These are phyloP conservation scores for Chlamydomonas reinhardtii DNA, from an alignment of 163 green algal genomes.

Conservation along the genomic window DNA sequence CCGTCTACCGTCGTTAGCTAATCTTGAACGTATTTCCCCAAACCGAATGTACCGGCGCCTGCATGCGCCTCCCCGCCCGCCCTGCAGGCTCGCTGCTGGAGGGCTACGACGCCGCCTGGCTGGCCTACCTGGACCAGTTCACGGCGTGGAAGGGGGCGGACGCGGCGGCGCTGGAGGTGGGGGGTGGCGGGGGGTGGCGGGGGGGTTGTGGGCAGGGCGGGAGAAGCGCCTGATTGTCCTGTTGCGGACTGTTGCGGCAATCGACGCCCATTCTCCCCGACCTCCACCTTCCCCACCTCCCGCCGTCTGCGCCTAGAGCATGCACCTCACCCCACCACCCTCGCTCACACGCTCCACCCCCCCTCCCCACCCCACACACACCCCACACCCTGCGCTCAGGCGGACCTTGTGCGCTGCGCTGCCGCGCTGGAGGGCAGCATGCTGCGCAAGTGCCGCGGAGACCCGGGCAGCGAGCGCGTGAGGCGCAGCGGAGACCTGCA, in stretches of 20 bases:
- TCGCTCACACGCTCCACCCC: no score
- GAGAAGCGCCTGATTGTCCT: no score
- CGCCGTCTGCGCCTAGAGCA: not conserved
- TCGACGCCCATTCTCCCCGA: no score
- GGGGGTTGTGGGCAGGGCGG: not conserved
- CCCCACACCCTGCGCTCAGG: no score
- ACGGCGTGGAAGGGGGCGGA: conserved; percentile 91
- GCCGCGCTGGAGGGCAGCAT: conserved; percentile 82
- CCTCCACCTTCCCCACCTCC: not conserved
- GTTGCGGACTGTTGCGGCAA: no score
- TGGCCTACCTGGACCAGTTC: conserved; percentile 91
- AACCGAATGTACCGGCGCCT: no score
- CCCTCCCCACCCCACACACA: no score
- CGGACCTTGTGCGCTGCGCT: conserved; percentile 53
- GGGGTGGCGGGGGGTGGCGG: not conserved
- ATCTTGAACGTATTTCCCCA: no score
- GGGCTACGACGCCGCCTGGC: conserved; percentile 86
- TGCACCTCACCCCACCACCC: not conserved
- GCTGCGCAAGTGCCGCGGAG: conserved; percentile 70
- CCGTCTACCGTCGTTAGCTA: no score
- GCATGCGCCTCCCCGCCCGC: not conserved
- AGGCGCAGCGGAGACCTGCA: conserved; percentile 62
- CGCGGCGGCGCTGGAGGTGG: conserved; percentile 75
- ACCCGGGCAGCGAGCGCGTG: conserved; percentile 37
- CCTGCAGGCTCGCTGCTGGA: conserved; percentile 61